Percentiles rank a stretch among this genome's conserved stretches.
These are phyloP conservation scores for Trichothecium sympodiale DNA, from an alignment of 2,329 filamentous ascomycete genomes.

Conservation along the genomic window DNA sequence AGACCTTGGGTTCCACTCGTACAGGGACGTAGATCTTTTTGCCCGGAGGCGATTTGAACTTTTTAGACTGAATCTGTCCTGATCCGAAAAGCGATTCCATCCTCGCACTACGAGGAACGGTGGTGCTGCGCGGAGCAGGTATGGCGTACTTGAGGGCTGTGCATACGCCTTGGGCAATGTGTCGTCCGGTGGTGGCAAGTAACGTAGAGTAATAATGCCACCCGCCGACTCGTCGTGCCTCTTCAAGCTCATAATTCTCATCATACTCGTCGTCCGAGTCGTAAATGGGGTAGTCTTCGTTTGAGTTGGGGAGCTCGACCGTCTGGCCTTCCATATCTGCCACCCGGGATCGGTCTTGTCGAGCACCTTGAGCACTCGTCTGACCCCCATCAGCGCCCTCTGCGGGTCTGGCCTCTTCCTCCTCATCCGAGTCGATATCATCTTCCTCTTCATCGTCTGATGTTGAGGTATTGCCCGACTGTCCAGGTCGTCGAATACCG, in stretches of 20 bases:
- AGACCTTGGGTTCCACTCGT: slow-evolving; percentile 94
- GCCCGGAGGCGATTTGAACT: slow-evolving; percentile 64
- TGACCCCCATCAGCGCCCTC: slow-evolving; percentile 18
- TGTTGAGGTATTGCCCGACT: slow-evolving; percentile 66
- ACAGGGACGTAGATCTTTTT: slow-evolving; percentile 95
- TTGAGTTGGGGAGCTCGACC: slow-evolving; percentile 42
- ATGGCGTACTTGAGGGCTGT: slow-evolving; percentile 36
- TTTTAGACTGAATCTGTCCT: slow-evolving; percentile 43
- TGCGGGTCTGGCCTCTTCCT: slow-evolving; percentile 12
- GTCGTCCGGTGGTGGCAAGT: slow-evolving; percentile 30
- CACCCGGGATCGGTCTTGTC: slow-evolving; percentile 29
- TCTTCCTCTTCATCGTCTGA: slow-evolving; percentile 69
- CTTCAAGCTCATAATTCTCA: slow-evolving; percentile 63
- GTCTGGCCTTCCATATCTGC: slow-evolving; percentile 77
- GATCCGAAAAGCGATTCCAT: slow-evolving; percentile 41
- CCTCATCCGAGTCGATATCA: slow-evolving; percentile 55
- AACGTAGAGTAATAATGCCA: slow-evolving; percentile 62
- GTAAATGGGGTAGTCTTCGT: slow-evolving; percentile 76
- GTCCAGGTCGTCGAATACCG: slow-evolving; percentile 72
- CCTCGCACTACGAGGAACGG: slow-evolving; percentile 46
- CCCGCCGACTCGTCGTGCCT: slow-evolving; percentile 65
- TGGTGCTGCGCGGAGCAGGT: slow-evolving; percentile 42
- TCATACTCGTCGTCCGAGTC: slow-evolving; percentile 76
- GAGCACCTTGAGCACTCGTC: slow-evolving; percentile 24
- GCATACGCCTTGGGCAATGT: slow-evolving; percentile 29